A percentile compares a stretch with the other conserved stretches of the same genome.
phyloP scores from a whole-genome alignment of 176 grass and related monocot genomes.

The Leersia perrieri region DNA sequence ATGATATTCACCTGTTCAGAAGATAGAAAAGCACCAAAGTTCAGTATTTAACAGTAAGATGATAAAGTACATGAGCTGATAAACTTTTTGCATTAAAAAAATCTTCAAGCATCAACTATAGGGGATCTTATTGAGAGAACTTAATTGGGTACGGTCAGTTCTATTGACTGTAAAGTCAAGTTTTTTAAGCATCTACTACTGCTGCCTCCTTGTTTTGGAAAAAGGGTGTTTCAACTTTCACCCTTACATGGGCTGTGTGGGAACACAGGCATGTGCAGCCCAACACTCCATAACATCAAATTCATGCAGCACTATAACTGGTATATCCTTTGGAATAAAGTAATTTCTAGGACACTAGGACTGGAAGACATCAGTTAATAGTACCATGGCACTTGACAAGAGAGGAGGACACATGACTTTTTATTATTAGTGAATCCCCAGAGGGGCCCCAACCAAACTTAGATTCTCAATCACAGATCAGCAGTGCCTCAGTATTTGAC shows the following conservation, averaged over 20 bases:
- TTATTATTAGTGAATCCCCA: neutral
- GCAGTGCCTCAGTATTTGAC: neutral
- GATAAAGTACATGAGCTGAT: neutral
- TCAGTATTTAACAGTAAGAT: conserved; percentile 10
- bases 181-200: conserved; percentile 1
- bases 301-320: neutral
- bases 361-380: neutral
- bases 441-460: neutral
- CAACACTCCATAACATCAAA: neutral
- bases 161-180: neutral
- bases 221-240: neutral
- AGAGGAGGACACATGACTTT: conserved; percentile 5
- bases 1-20: conserved; percentile 86
- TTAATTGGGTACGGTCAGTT: neutral
- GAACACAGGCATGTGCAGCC: neutral
- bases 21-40: conserved; percentile 10
- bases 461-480: conserved; percentile 3
- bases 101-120: conserved; percentile 7
- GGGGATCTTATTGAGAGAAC: neutral
- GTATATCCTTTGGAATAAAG: neutral
- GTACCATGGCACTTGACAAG: conserved; percentile 1
- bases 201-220: neutral
- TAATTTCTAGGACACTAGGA: neutral
- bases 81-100: conserved; percentile 23
- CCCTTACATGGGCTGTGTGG: neutral